Percentiles rank a stretch among this genome's conserved stretches.
Evolutionary conservation across 1,139 yeast species (phyloP).

Genomic region (Yamadazyma membranifaciens): DNA sequence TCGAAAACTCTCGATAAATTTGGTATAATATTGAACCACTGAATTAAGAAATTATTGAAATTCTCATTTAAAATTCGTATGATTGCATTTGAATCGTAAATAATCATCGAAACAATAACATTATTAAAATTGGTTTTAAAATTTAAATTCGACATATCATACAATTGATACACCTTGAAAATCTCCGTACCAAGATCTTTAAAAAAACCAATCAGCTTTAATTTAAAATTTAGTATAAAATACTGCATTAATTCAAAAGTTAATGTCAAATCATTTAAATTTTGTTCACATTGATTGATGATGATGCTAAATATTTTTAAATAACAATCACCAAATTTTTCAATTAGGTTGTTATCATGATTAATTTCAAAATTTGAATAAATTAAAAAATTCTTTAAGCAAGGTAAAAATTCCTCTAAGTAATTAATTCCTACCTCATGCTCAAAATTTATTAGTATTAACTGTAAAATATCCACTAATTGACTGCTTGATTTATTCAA

Average conservation of each 20-base stretch:
- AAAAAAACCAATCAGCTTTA: conserved; percentile 17
- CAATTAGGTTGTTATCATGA: neutral
- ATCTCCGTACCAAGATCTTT: conserved; percentile 8
- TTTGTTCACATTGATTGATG: conserved; percentile 34
- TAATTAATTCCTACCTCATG: conserved; percentile 59
- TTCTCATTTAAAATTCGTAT: conserved; percentile 50
- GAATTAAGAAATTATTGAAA: conserved; percentile 54
- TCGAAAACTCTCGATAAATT: conserved; percentile 75
- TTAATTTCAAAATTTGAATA: conserved; percentile 27
- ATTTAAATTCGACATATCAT: conserved; percentile 9
- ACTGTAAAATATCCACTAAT: conserved; percentile 72
- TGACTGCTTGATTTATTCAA: conserved; percentile 65
- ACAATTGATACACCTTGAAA: conserved; percentile 2
- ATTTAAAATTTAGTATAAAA: conserved; percentile 49
- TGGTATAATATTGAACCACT: conserved; percentile 66
- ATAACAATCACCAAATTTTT: conserved; percentile 13
- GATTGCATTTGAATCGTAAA: conserved; percentile 59
- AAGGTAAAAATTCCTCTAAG: conserved; percentile 73
- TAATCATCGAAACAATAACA: conserved; percentile 64
- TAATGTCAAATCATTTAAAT: conserved; percentile 47
- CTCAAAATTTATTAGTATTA: conserved; percentile 51
- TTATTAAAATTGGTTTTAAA: conserved; percentile 61
- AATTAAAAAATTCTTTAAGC: conserved; percentile 72
- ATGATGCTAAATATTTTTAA: conserved; percentile 36
- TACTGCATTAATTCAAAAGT: conserved; percentile 58